Percentiles rank a stretch among this genome's conserved stretches.
Conservation (phyloP, 1,284 basidiomycete genomes). For the Ganoderma boninense region DNA sequence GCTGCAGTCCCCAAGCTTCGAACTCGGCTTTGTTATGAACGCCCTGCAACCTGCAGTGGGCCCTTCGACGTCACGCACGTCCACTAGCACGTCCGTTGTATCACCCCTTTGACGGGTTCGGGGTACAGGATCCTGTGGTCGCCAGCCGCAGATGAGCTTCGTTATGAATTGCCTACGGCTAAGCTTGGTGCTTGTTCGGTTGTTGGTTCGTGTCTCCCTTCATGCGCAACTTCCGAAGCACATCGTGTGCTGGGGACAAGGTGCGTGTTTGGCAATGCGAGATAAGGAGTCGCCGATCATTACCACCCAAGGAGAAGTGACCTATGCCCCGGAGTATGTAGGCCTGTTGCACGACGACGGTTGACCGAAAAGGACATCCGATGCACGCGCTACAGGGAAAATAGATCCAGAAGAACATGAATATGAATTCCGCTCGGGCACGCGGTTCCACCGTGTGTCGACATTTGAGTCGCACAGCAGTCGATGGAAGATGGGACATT, state of each 20-base stretch:
- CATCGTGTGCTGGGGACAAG: slow-evolving; percentile 3
- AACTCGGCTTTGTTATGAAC: not conserved
- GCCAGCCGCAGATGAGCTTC: not conserved
- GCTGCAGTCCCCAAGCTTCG: not conserved
- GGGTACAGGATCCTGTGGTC: not conserved
- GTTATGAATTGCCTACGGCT: slow-evolving; percentile 5
- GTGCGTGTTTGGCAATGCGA: too few species aligned
- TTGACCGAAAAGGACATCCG: not conserved
- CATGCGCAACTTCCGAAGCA: slow-evolving; percentile 15
- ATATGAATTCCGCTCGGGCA: not conserved
- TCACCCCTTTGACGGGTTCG: not conserved
- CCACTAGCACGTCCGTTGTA: not conserved
- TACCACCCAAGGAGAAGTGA: not conserved
- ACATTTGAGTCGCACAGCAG: not conserved
- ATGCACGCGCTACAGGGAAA: not conserved
- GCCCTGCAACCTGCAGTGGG: slow-evolving; percentile 5
- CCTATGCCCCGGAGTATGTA: not conserved
- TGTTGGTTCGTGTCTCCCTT: slow-evolving; percentile 4
- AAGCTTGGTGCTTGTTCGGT: slow-evolving; percentile 19
- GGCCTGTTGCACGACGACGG: not conserved
- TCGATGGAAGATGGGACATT: not conserved
- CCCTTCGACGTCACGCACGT: slow-evolving; percentile 2
- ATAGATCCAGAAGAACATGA: not conserved
- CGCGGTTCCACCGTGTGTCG: not conserved
- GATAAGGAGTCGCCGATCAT: slow-evolving; percentile 2